These are phyloP conservation scores for Plantago coronopus DNA, from an alignment of 305 asterid species.

Conservation along the genomic window DNA sequence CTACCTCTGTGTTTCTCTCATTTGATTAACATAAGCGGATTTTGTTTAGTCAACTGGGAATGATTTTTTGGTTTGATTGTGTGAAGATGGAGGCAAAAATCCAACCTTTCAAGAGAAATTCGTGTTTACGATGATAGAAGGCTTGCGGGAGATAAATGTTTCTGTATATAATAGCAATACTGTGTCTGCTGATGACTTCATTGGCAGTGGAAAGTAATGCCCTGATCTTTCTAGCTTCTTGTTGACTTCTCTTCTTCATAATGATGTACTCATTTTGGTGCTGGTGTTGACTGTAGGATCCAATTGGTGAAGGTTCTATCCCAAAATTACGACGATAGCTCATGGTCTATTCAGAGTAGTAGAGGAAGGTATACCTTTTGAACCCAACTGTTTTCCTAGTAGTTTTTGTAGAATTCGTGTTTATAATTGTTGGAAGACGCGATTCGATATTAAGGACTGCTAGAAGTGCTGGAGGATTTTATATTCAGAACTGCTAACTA, in stretches of 20 bases:
- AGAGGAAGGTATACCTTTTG: conserved; percentile 55
- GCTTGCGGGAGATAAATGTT: conserved; percentile 58
- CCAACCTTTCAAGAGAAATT: conserved; percentile 95
- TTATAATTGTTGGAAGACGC: not conserved
- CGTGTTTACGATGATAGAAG: conserved; percentile 73
- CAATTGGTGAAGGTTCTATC: conserved; percentile 75
- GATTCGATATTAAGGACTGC: not conserved
- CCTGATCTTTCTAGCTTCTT: not conserved
- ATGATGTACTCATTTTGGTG: not conserved
- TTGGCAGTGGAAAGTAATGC: conserved; percentile 81
- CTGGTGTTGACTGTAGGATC: conserved; percentile 47
- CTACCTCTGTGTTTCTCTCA: not conserved
- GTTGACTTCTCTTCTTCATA: not conserved
- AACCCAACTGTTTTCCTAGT: conserved; percentile 9
- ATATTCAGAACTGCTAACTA: not conserved
- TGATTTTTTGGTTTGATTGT: conserved; percentile 18
- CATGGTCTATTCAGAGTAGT: conserved; percentile 83
- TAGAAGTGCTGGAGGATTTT: not conserved
- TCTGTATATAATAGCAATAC: conserved; percentile 92
- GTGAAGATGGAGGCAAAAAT: conserved; percentile 81
- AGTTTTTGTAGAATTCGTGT: no score
- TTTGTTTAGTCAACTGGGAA: not conserved
- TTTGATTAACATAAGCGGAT: not conserved
- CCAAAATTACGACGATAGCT: conserved; percentile 69
- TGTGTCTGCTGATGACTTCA: conserved; percentile 64